Evolutionary conservation across 257 asterid species (phyloP).

Genomic region (Solanum chiquidenum): DNA sequence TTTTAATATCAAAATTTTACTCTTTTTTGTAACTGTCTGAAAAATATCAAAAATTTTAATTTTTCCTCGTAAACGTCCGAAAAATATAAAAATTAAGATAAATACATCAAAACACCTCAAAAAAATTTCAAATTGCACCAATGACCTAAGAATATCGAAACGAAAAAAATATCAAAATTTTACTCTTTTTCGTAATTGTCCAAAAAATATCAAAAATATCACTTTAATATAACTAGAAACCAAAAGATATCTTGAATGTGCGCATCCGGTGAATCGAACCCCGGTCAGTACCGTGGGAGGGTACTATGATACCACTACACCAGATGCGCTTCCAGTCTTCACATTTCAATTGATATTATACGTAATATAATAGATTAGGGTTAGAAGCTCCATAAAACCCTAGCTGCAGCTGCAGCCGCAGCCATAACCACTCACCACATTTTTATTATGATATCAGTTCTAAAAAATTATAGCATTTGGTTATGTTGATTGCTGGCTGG

Average conservation of each 20-base stretch:
- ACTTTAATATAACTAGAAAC: background rate
- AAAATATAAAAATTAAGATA: too few relatives aligned
- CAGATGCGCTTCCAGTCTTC: slow-evolving; percentile 57
- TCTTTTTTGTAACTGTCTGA: too few relatives aligned
- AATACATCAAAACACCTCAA: too few relatives aligned
- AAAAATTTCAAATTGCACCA: too few relatives aligned
- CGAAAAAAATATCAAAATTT: too few relatives aligned
- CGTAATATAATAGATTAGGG: background rate
- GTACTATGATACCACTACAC: slow-evolving; percentile 99
- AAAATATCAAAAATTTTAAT: too few relatives aligned
- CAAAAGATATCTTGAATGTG: background rate
- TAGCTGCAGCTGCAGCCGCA: background rate
- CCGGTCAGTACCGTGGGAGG: slow-evolving; percentile 99
- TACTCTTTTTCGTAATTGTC: too few relatives aligned
- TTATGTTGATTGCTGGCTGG: background rate
- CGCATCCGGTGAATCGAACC: slow-evolving; percentile 99
- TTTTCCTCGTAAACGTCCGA: too few relatives aligned
- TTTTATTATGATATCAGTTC: background rate
- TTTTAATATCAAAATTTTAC: too few relatives aligned
- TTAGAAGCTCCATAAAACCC: background rate
- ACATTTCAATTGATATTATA: background rate
- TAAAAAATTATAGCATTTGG: background rate
- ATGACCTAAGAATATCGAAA: too few relatives aligned
- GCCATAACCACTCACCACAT: background rate
- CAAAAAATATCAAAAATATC: too few relatives aligned